A percentile compares a stretch with the other conserved stretches of the same genome.
Conservation (phyloP, 1,284 basidiomycete genomes). For the Heterobasidion annosum region DNA sequence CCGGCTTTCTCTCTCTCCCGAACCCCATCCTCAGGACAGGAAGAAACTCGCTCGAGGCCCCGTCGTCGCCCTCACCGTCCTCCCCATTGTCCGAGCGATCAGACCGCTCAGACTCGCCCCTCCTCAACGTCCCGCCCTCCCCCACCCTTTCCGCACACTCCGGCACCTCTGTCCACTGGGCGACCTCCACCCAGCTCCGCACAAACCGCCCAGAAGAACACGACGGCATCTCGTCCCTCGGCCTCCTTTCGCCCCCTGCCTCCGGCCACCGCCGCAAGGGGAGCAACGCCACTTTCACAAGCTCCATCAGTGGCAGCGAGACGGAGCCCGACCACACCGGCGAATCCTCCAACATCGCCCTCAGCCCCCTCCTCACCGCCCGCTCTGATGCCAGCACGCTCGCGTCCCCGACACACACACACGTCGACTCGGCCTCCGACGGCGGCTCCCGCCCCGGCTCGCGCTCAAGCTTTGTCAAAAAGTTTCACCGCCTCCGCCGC, state of each 20-base stretch:
- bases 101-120: constrained; percentile 25
- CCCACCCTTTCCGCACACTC: constrained; percentile 56
- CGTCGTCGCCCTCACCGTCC: constrained; percentile 9
- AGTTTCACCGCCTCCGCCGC: constrained; percentile 12
- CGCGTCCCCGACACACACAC: constrained; percentile 27
- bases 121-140: constrained; percentile 45
- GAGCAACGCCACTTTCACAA: constrained; percentile 30
- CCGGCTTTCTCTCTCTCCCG: constrained; percentile 14
- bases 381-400: constrained; percentile 19
- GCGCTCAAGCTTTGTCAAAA: constrained; percentile 8
- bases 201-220: constrained; percentile 62
- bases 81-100: constrained; percentile 9
- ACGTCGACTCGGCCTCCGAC: constrained; percentile 23
- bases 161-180: constrained; percentile 38
- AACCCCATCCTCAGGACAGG: constrained; percentile 12
- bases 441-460: constrained; percentile 19
- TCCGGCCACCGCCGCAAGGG: constrained; percentile 38
- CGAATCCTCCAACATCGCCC: constrained; percentile 10
- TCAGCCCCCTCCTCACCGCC: constrained; percentile 17
- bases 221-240: constrained; percentile 44
- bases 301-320: constrained; percentile 23
- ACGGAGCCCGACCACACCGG: constrained; percentile 26
- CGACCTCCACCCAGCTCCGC: constrained; percentile 46
- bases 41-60: constrained; percentile 10
- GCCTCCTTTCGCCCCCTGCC: constrained; percentile 39